Evolutionary conservation across 2,329 filamentous ascomycete species (phyloP), one percentile per base, ranked within the genome.

Genomic region (Cordyceps militaris): DNA sequence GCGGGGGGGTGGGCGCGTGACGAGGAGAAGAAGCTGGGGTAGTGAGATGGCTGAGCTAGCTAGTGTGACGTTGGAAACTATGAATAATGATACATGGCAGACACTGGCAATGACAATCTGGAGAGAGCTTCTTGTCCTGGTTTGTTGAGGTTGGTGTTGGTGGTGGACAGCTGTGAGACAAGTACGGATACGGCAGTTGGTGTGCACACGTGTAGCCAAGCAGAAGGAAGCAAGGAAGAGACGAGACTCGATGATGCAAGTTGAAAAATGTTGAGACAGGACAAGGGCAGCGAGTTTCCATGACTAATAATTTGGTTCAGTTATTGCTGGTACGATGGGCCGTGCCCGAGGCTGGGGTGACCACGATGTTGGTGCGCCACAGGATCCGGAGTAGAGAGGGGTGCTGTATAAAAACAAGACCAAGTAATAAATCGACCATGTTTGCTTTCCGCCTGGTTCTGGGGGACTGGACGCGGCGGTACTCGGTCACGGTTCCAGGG

Each of bases 11-110:
- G 23, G 32, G 21, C 53, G 42, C 32, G 53, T 40, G 43, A 47
- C 24, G 44, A 46, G 34, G 11, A 24, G 32, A 3, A 42, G 19
- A 56, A 40, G 53, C 19, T 48, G 53, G 53, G 44, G 53, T 49
- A 56, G 24, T 26, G 26, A 53, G 38, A 52, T 42, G 48, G 34
- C 21, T 28, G 40, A 44, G 51, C 51, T 54, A 54, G 51, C 4
- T 42, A 16, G 34, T 43, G 49, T 13, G 24, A 23, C 50, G 11
- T 52, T 24, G 13, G 13, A 52, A 23, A 16, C 47, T 44, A 11
- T 4, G 4, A 42, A 19, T 19, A 52, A 43, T 30, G 32, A 43
- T 43, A 50, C 11, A 38, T 6, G 36, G 14, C 14, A 19, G 3
- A 36, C 4, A 13, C 8, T 14, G 34, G 4, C 34, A 36, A 23